Evolutionary conservation across 2,329 filamentous ascomycete species (phyloP).

Genomic region (Fusarium torulosum): DNA sequence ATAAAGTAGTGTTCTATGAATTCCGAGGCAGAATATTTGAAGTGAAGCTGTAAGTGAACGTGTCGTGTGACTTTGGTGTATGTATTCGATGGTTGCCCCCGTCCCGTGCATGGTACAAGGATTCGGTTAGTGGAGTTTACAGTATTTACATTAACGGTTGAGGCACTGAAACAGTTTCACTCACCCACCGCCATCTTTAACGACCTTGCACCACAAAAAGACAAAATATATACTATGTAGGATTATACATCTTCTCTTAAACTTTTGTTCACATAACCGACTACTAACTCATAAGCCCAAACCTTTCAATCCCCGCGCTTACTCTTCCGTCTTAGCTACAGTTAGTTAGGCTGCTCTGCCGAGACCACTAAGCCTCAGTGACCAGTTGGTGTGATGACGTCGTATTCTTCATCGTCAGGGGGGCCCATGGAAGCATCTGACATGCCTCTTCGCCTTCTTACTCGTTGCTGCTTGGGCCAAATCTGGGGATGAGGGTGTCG

Average conservation of each 20-base stretch:
- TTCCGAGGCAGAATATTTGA: background rate
- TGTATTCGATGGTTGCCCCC: background rate
- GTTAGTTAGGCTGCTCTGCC: background rate
- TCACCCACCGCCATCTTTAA: background rate
- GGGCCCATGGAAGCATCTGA: constrained; percentile 28
- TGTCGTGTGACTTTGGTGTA: background rate
- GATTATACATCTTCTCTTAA: background rate
- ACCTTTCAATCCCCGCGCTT: background rate
- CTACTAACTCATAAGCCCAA: background rate
- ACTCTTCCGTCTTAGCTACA: constrained; percentile 14
- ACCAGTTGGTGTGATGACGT: constrained; percentile 41
- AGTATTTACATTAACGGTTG: constrained; percentile 5
- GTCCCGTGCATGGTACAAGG: constrained; percentile 5
- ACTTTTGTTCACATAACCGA: background rate
- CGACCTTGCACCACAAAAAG: background rate
- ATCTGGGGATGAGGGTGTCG: constrained; percentile 16
- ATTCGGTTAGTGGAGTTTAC: constrained; percentile 1
- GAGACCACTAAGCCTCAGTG: constrained; percentile 26
- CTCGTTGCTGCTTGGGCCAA: constrained; percentile 25
- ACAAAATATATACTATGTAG: background rate
- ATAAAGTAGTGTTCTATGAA: too few species aligned
- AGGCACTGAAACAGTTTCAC: constrained; percentile 13
- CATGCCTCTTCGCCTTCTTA: constrained; percentile 24
- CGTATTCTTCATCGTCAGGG: constrained; percentile 22
- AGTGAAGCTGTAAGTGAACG: background rate